Conservation (phyloP, 192 early-diverging fungal genomes). For the Rhizophagus prolifer region DNA sequence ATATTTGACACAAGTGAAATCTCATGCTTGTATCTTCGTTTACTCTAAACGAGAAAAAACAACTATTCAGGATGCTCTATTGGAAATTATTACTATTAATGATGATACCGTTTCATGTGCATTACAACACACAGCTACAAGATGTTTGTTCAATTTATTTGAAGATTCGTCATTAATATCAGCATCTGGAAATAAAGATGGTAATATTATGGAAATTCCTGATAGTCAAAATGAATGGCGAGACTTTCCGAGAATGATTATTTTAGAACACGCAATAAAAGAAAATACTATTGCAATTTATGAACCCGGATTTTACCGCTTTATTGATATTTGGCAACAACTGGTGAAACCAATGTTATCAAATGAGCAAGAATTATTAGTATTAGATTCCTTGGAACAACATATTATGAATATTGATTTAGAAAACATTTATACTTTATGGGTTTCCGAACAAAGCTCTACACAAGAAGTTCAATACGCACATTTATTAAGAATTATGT, state of each 20-base stretch:
- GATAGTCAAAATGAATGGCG: not conserved
- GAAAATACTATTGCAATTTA: slow-evolving; percentile 34
- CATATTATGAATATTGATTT: slow-evolving; percentile 2
- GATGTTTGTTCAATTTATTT: slow-evolving; percentile 27
- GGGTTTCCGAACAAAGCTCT: not conserved
- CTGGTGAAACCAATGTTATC: not conserved
- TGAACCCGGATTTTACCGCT: slow-evolving; percentile 28
- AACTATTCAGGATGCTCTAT: slow-evolving; percentile 12
- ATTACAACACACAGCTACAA: not conserved
- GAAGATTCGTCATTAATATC: slow-evolving; percentile 15
- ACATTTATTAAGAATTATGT: not conserved
- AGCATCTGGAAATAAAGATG: not conserved
- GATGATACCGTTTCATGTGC: not conserved
- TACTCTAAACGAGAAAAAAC: slow-evolving; percentile 14
- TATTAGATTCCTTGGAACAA: not conserved
- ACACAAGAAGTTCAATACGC: not conserved
- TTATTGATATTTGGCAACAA: slow-evolving; percentile 22
- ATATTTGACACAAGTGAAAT: not conserved
- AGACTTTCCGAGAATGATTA: slow-evolving; percentile 14
- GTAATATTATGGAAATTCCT: not conserved
- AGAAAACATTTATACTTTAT: not conserved
- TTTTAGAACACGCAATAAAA: slow-evolving; percentile 25
- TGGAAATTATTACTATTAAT: slow-evolving; percentile 10
- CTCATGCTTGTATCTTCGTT: slow-evolving; percentile 25
- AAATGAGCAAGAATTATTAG: not conserved